Conservation (phyloP, 1,139 yeast genomes). For the Nakaseomyces glabratus region DNA sequence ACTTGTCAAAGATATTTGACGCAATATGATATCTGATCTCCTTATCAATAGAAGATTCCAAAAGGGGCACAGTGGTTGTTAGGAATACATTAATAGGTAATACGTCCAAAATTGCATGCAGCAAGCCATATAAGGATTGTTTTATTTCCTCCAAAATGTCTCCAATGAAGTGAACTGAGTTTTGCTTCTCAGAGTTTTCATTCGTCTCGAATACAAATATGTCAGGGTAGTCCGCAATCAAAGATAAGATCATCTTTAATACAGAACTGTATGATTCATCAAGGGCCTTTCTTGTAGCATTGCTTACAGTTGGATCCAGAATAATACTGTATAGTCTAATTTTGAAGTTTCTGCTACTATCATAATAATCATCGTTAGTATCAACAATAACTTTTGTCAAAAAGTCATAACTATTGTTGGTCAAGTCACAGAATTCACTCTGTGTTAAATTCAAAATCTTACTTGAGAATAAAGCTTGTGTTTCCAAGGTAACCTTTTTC, state of each 20-base stretch:
- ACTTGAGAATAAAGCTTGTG: constrained; percentile 58
- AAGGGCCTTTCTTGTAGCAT: constrained; percentile 29
- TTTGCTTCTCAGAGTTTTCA: neutral
- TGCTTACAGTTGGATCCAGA: constrained; percentile 38
- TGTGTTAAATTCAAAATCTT: constrained; percentile 44
- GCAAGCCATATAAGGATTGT: constrained; percentile 37
- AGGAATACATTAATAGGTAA: constrained; percentile 71
- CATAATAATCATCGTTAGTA: constrained; percentile 38
- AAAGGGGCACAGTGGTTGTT: constrained; percentile 48
- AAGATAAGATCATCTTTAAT: constrained; percentile 33
- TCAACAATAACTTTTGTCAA: constrained; percentile 38
- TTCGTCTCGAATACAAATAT: constrained; percentile 3
- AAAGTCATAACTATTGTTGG: constrained; percentile 47
- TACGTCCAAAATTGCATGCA: constrained; percentile 55
- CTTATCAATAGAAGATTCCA: constrained; percentile 24
- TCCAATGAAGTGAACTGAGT: neutral
- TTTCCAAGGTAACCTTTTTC: constrained; percentile 35
- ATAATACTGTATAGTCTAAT: constrained; percentile 51
- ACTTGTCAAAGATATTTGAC: constrained; percentile 55
- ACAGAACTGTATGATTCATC: constrained; percentile 40
- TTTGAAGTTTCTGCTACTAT: constrained; percentile 41
- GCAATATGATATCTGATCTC: constrained; percentile 48
- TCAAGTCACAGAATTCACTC: constrained; percentile 43
- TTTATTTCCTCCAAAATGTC: constrained; percentile 18
- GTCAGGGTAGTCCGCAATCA: constrained; percentile 22